Evolutionary conservation across 768 basidiomycete genomes (phyloP).

Genomic region (Dictyophora rubrovolvata): DNA sequence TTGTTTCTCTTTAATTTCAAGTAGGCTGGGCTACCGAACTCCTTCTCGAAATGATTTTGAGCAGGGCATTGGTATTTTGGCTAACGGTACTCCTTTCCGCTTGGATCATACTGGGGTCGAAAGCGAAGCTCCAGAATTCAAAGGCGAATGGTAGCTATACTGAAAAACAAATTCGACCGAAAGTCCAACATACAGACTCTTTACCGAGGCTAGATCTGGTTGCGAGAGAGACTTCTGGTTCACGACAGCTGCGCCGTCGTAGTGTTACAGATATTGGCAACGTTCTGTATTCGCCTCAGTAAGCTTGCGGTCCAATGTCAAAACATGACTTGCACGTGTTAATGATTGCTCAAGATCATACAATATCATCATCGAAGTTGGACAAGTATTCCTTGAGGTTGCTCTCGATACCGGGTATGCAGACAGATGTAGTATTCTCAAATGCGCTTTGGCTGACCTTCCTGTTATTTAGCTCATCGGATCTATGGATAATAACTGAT

Average conservation of each 20-base stretch:
- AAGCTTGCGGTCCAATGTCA: conserved; percentile 14
- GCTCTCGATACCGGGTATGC: conserved; percentile 54
- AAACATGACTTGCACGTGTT: neutral
- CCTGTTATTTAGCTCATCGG: conserved; percentile 33
- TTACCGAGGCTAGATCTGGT: neutral
- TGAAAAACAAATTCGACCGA: neutral
- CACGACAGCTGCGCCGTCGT: neutral
- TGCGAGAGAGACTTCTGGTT: neutral
- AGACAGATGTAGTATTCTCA: neutral
- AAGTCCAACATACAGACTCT: neutral
- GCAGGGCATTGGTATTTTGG: neutral
- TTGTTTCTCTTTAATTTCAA: no score
- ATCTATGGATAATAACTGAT: conserved; percentile 63
- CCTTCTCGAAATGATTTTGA: neutral
- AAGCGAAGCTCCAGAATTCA: neutral
- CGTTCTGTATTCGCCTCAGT: conserved; percentile 20
- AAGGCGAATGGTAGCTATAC: neutral
- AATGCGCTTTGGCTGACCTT: neutral
- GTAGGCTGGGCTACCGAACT: no score
- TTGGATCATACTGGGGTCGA: neutral
- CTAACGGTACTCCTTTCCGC: neutral
- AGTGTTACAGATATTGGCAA: conserved; percentile 2
- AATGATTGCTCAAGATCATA: conserved; percentile 42
- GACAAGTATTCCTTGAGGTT: conserved; percentile 55
- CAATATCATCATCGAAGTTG: conserved; percentile 49